phyloP scores from a whole-genome alignment of 768 basidiomycete species.

The Hericium rajendrae region DNA sequence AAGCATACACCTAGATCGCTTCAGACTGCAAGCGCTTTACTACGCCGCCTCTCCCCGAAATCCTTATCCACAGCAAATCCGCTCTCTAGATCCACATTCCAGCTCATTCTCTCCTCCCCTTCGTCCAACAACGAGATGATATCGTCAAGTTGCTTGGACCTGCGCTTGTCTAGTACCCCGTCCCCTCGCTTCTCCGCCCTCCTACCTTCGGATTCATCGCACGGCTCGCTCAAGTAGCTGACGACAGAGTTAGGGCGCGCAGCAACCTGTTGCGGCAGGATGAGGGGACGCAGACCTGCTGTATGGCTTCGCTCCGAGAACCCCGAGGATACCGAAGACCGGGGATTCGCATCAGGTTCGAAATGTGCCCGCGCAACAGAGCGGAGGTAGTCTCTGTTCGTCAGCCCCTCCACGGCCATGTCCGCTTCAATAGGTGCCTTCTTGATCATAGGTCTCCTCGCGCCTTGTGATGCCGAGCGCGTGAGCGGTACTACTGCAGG shows the following conservation, averaged over 20 bases:
- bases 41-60: too few species aligned
- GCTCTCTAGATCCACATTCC: slow-evolving; percentile 4
- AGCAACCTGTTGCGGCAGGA: slow-evolving; percentile 18
- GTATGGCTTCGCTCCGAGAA: not conserved
- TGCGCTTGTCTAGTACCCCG: not conserved
- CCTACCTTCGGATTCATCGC: not conserved
- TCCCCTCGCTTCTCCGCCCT: not conserved
- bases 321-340: not conserved
- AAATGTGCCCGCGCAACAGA: slow-evolving; percentile 2
- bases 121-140: slow-evolving; percentile 7
- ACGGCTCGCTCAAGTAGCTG: not conserved
- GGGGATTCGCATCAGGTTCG: not conserved
- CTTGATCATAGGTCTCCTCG: too few species aligned
- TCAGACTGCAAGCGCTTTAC: too few species aligned
- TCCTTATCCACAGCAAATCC: not conserved
- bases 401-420: not conserved
- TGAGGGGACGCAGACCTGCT: slow-evolving; percentile 14
- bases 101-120: not conserved
- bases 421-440: not conserved
- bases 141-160: slow-evolving; percentile 8
- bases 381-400: slow-evolving; percentile 4
- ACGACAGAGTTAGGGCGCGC: not conserved
- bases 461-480: too few species aligned
- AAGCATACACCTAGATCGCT: too few species aligned
- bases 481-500: too few species aligned